Evolutionary conservation across 2,329 filamentous ascomycete species (phyloP).

Genomic region (Aspergillus brunneoviolaceus): DNA sequence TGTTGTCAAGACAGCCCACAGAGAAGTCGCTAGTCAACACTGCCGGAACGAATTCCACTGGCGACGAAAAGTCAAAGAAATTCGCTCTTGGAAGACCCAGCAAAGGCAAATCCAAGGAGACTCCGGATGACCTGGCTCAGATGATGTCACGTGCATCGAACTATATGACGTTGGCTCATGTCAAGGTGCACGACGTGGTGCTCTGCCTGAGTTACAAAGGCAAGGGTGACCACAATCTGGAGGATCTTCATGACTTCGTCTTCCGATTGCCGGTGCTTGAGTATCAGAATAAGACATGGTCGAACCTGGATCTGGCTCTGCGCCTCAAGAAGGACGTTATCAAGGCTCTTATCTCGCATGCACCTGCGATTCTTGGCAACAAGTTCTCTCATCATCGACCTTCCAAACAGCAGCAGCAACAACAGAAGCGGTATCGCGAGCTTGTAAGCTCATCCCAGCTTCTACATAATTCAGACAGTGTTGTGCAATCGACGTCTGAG

Average conservation of each 20-base stretch:
- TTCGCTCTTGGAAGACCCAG: constrained; percentile 43
- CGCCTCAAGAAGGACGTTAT: constrained; percentile 93
- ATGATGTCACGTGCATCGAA: constrained; percentile 96
- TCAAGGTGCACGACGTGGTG: constrained; percentile 92
- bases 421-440: constrained; percentile 76
- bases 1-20: constrained; percentile 35
- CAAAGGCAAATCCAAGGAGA: constrained; percentile 59
- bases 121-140: constrained; percentile 86
- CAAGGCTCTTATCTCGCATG: constrained; percentile 89
- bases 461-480: constrained; percentile 45
- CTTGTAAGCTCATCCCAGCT: constrained; percentile 76
- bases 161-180: constrained; percentile 95
- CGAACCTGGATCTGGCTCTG: constrained; percentile 88
- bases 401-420: constrained; percentile 73
- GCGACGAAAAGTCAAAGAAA: constrained; percentile 50
- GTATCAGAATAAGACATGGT: constrained; percentile 99
- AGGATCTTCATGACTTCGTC: constrained; percentile 96
- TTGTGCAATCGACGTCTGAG: constrained; percentile 28
- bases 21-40: constrained; percentile 38
- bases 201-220: constrained; percentile 96
- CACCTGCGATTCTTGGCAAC: constrained; percentile 94
- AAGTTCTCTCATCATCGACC: constrained; percentile 91
- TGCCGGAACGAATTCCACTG: constrained; percentile 25
- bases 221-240: constrained; percentile 89
- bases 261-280: constrained; percentile 93